These are phyloP conservation scores for Pleurotus salmoneostramineus DNA, from an alignment of 768 basidiomycete species.

Conservation along the genomic window DNA sequence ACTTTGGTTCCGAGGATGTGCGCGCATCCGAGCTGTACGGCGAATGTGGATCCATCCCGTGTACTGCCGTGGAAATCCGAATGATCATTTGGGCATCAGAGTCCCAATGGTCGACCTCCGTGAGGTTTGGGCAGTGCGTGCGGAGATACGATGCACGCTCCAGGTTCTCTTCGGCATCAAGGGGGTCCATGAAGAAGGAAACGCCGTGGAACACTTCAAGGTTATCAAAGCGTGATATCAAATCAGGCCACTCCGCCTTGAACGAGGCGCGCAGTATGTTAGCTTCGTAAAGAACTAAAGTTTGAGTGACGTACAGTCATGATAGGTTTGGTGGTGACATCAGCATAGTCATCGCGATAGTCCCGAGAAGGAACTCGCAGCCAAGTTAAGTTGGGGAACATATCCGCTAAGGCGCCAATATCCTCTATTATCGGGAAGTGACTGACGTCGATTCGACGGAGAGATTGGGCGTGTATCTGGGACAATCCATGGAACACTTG, in stretches of 20 bases:
- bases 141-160: not conserved
- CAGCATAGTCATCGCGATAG: constrained; percentile 2
- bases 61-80: not conserved
- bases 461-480: not conserved
- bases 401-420: not conserved
- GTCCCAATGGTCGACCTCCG: constrained; percentile 5
- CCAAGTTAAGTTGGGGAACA: constrained; percentile 3
- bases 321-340: not conserved
- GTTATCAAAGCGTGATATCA: not conserved
- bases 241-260: constrained; percentile 4
- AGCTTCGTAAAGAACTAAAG: not conserved
- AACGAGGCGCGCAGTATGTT: not conserved
- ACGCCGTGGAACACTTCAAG: constrained; percentile 6
- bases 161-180: constrained; percentile 2
- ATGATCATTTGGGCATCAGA: not conserved
- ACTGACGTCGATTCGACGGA: not conserved
- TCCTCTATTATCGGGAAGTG: constrained; percentile 4
- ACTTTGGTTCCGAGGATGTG: not conserved
- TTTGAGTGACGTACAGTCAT: not conserved
- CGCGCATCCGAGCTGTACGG: not conserved
- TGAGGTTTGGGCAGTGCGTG: not conserved
- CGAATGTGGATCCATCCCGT: not conserved
- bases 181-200: constrained; percentile 2
- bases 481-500: not conserved
- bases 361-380: constrained; percentile 1